These are phyloP conservation scores for Corinectria fuckeliana DNA, from an alignment of 2,329 filamentous ascomycete species.

Conservation along the genomic window DNA sequence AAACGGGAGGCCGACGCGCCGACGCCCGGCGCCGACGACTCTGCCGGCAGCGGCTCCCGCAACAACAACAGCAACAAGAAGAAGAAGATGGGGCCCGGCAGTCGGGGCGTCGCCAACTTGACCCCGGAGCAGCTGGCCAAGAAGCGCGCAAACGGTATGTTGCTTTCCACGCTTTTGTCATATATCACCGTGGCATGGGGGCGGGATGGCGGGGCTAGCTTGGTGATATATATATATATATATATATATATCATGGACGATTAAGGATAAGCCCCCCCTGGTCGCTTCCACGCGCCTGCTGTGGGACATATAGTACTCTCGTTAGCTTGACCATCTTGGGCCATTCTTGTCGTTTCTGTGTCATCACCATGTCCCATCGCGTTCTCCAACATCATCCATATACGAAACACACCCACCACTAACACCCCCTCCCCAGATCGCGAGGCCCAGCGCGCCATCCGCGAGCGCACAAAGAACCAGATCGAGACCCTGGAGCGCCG, in stretches of 20 bases:
- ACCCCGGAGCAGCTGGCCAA: conserved; percentile 78
- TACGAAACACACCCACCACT: conserved; percentile 23
- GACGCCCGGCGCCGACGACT: conserved; percentile 32
- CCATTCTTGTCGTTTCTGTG: background rate
- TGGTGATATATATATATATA: too few species aligned
- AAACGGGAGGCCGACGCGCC: conserved; percentile 35
- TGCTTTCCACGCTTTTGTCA: background rate
- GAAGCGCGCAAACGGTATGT: conserved; percentile 64
- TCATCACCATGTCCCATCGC: background rate
- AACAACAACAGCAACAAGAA: too few species aligned
- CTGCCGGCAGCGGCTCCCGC: conserved; percentile 23
- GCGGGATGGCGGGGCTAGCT: background rate
- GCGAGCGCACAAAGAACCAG: conserved; percentile 80
- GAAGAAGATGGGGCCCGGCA: conserved; percentile 53
- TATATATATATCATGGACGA: background rate
- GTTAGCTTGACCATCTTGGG: background rate
- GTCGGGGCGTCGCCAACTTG: conserved; percentile 65
- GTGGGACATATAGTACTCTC: background rate
- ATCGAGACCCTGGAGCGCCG: conserved; percentile 76
- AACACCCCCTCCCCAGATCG: conserved; percentile 62
- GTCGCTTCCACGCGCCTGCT: background rate
- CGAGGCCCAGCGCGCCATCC: conserved; percentile 84
- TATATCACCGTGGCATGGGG: too few species aligned
- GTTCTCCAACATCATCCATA: background rate
- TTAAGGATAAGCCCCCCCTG: background rate